A percentile compares a stretch with the other conserved stretches of the same genome.
Conservation (phyloP, 164 flowering plant genomes). For the Umbilicus rupestris region DNA sequence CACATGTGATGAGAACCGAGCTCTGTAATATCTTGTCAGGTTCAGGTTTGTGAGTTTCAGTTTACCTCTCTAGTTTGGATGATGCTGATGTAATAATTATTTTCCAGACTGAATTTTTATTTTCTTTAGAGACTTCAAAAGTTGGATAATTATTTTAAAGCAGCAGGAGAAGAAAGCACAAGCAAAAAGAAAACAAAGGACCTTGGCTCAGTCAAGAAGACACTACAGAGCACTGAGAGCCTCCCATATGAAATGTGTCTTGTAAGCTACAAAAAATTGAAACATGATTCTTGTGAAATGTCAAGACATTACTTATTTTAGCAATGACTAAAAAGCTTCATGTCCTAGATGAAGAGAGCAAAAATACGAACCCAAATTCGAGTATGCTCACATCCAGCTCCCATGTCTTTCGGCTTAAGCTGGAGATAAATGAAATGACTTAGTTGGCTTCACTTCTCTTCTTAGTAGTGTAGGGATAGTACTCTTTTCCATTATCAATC, state of each 20-base stretch:
- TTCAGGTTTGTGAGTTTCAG: conserved; percentile 2
- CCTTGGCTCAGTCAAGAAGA: no score
- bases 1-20: neutral
- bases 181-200: neutral
- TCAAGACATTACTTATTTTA: neutral
- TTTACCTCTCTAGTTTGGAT: neutral
- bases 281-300: neutral
- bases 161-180: neutral
- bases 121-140: neutral
- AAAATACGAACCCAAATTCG: neutral
- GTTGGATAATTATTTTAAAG: no score
- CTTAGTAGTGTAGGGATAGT: conserved; percentile 75
- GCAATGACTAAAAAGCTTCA: neutral
- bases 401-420: neutral
- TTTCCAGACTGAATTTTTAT: neutral
- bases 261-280: neutral
- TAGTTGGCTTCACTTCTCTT: conserved; percentile 30
- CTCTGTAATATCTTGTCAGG: conserved; percentile 4
- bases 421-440: neutral
- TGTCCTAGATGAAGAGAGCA: neutral
- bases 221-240: no score
- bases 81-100: neutral
- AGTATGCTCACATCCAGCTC: conserved; percentile 4
- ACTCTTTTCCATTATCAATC: conserved; percentile 80
- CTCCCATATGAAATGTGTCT: no score